A percentile compares a stretch with the other conserved stretches of the same genome.
phyloP scores from a whole-genome alignment of 768 basidiomycete genomes.

The Lanmaoa pseudosensibilis region DNA sequence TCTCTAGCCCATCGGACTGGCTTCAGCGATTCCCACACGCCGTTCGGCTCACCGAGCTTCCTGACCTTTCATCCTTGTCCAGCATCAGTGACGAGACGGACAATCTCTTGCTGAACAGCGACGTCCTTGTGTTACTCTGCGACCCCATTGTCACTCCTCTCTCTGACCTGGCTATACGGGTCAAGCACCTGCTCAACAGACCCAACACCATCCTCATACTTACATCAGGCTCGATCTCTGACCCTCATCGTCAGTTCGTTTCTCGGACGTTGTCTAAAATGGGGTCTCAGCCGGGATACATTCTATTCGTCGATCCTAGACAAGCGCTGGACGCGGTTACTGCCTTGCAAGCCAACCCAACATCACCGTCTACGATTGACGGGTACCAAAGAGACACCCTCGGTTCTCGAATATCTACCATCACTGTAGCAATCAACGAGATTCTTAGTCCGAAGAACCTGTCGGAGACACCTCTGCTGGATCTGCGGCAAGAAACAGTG shows the following conservation, averaged over 20 bases:
- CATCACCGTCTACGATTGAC: slow-evolving; percentile 53
- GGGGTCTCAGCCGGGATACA: slow-evolving; percentile 26
- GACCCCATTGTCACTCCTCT: slow-evolving; percentile 59
- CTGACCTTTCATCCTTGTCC: slow-evolving; percentile 19
- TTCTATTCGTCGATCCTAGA: slow-evolving; percentile 56
- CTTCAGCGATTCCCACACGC: slow-evolving; percentile 55
- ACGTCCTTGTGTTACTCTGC: slow-evolving; percentile 62
- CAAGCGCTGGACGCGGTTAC: slow-evolving; percentile 57
- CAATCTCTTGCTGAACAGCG: slow-evolving; percentile 41
- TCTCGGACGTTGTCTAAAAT: slow-evolving; percentile 24
- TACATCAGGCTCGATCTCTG: slow-evolving; percentile 27
- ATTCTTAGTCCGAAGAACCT: slow-evolving; percentile 9
- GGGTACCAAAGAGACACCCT: slow-evolving; percentile 63
- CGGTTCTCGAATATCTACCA: slow-evolving; percentile 54
- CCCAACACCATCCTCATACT: slow-evolving; percentile 49
- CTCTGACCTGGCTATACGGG: slow-evolving; percentile 32
- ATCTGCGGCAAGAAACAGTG: slow-evolving; percentile 39
- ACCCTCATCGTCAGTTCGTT: slow-evolving; percentile 16
- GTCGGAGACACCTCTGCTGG: slow-evolving; percentile 10
- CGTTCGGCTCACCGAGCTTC: slow-evolving; percentile 47
- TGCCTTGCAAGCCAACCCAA: slow-evolving; percentile 45
- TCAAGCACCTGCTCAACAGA: slow-evolving; percentile 30
- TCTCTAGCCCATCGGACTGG: slow-evolving; percentile 52
- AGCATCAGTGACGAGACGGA: slow-evolving; percentile 16
- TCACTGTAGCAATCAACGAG: slow-evolving; percentile 42